Evolutionary conservation across 495 filamentous ascomycete genomes (phyloP).

Genomic region (Penicillium arizonense): DNA sequence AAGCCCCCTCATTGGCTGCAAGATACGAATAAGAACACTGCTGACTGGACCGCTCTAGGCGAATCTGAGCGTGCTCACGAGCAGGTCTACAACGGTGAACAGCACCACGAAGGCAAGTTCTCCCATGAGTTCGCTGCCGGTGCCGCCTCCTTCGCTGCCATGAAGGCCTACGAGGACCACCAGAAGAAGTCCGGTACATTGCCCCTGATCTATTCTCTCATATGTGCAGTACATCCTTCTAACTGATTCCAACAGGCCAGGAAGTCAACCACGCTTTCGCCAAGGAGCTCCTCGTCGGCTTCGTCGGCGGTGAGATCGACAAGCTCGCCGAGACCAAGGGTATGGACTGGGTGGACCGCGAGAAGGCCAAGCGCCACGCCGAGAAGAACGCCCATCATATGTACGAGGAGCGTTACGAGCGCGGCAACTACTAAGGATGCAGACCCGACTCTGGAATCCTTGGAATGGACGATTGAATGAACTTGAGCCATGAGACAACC

Average conservation of each 20-base stretch:
- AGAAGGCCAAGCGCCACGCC: conserved; percentile 66
- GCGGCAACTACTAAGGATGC: conserved; percentile 30
- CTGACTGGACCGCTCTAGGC: conserved; percentile 24
- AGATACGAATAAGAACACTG: neutral
- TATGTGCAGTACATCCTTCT: neutral
- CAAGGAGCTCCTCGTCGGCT: conserved; percentile 71
- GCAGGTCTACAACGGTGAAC: conserved; percentile 52
- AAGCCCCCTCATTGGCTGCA: neutral
- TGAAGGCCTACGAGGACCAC: conserved; percentile 77
- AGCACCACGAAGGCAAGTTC: conserved; percentile 58
- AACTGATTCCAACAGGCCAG: conserved; percentile 52
- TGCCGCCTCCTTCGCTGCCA: conserved; percentile 74
- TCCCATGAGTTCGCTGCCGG: conserved; percentile 74
- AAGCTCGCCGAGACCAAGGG: conserved; percentile 79
- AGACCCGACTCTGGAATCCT: neutral
- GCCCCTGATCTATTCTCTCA: neutral
- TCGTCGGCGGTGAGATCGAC: conserved; percentile 75
- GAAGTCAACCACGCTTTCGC: conserved; percentile 68
- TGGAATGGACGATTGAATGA: conserved; percentile 8
- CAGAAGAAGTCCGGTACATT: conserved; percentile 67
- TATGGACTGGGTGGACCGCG: conserved; percentile 66
- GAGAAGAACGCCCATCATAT: conserved; percentile 61
- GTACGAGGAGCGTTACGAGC: conserved; percentile 60
- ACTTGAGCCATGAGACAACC: neutral
- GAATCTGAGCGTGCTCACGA: conserved; percentile 57